These are phyloP conservation scores for Fusarium chuoi DNA, from an alignment of 2,329 filamentous ascomycete genomes.

Conservation along the genomic window DNA sequence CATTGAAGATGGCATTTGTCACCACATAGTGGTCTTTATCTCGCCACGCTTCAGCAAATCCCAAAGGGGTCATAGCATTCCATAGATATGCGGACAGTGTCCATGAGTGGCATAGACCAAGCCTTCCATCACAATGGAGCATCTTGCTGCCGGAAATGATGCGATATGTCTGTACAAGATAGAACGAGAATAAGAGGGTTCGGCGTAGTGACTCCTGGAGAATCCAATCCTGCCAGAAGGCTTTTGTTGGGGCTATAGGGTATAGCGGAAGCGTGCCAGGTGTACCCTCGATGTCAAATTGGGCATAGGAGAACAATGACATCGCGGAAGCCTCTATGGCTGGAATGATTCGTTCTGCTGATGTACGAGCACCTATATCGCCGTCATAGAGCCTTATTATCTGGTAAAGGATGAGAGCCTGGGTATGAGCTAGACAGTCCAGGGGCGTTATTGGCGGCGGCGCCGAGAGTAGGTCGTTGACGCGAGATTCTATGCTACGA, in stretches of 20 bases:
- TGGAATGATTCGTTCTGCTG: constrained; percentile 50
- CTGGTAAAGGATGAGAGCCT: constrained; percentile 62
- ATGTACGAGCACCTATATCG: constrained; percentile 54
- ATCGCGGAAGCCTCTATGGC: constrained; percentile 49
- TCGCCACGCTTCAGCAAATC: constrained; percentile 53
- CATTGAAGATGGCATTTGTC: constrained; percentile 42
- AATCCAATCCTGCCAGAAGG: constrained; percentile 63
- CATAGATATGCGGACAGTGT: constrained; percentile 54
- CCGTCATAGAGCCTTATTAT: constrained; percentile 63
- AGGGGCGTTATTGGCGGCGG: constrained; percentile 45
- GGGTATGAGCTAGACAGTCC: constrained; percentile 54
- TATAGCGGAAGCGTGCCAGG: constrained; percentile 43
- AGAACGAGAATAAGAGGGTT: constrained; percentile 61
- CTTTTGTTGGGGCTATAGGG: constrained; percentile 53
- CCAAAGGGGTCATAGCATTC: constrained; percentile 49
- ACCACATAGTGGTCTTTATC: constrained; percentile 51
- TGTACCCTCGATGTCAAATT: constrained; percentile 43
- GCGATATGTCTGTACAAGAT: constrained; percentile 54
- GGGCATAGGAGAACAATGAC: constrained; percentile 47
- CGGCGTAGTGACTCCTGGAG: constrained; percentile 64
- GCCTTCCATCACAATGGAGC: constrained; percentile 44
- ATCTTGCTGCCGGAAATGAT: constrained; percentile 45
- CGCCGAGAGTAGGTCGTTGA: constrained; percentile 54
- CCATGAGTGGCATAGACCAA: constrained; percentile 50
- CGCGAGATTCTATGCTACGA: constrained; percentile 57